Percentiles rank a stretch among this genome's conserved stretches.
phyloP scores from a whole-genome alignment of 441 rosid species.

The Aleurites moluccanus region DNA sequence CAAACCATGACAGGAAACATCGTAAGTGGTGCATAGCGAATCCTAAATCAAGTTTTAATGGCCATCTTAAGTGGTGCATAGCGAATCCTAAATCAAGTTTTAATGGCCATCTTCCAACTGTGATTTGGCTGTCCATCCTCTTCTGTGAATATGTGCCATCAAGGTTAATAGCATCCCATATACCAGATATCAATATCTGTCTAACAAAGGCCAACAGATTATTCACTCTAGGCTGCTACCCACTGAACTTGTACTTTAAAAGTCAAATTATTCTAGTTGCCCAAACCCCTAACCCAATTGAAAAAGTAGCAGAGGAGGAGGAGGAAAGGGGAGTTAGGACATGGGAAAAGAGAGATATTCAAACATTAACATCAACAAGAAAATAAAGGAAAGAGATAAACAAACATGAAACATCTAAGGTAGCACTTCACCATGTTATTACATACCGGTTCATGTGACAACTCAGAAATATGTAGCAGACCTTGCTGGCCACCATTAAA shows the following conservation, averaged over 20 bases:
- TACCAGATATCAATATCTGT: not conserved
- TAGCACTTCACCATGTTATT: not conserved
- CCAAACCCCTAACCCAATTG: not conserved
- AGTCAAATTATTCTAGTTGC: not conserved
- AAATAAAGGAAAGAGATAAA: not conserved
- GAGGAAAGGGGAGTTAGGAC: not conserved
- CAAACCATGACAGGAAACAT: not conserved
- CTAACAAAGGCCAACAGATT: not conserved
- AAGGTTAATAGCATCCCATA: not conserved
- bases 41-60: not conserved
- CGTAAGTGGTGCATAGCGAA: not conserved
- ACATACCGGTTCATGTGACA: constrained; percentile 89
- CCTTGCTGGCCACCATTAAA: constrained; percentile 98
- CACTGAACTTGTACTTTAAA: not conserved
- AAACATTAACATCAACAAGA: not conserved
- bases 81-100: not conserved
- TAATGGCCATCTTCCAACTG: not conserved
- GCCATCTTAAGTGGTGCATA: too few relatives aligned
- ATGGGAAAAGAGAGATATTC: not conserved
- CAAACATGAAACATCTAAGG: not conserved
- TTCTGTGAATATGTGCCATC: not conserved
- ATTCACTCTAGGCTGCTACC: not conserved
- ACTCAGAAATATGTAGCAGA: constrained; percentile 87
- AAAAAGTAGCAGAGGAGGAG: not conserved
- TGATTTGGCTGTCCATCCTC: constrained; percentile 6